phyloP scores from a whole-genome alignment of 2,329 filamentous ascomycete genomes.

The Monosporascus sp. region DNA sequence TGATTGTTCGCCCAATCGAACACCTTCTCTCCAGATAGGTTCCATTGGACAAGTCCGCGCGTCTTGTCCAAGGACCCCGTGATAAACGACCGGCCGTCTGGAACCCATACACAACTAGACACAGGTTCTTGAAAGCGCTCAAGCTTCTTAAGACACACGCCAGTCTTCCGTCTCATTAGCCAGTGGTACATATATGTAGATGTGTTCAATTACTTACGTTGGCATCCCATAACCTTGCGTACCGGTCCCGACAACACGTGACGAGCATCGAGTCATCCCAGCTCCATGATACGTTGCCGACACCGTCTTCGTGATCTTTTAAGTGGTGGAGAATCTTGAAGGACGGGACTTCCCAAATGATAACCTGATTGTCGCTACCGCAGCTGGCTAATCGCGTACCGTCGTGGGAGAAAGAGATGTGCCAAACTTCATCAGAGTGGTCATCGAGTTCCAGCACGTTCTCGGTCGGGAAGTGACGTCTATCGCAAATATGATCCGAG shows the following conservation, averaged over 20 bases:
- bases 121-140: slow-evolving; percentile 76
- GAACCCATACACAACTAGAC: slow-evolving; percentile 84
- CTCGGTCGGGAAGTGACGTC: slow-evolving; percentile 70
- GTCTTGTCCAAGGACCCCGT: slow-evolving; percentile 69
- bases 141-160: slow-evolving; percentile 56
- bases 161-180: slow-evolving; percentile 43
- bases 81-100: slow-evolving; percentile 71
- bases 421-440: slow-evolving; percentile 84
- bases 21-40: slow-evolving; percentile 54
- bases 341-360: slow-evolving; percentile 73
- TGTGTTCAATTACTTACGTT: slow-evolving; percentile 43
- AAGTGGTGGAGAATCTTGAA: slow-evolving; percentile 62
- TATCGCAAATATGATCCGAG: slow-evolving; percentile 79
- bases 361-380: slow-evolving; percentile 66
- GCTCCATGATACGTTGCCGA: slow-evolving; percentile 84
- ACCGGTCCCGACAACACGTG: slow-evolving; percentile 71
- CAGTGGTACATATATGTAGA: not conserved
- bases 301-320: slow-evolving; percentile 60
- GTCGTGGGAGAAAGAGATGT: slow-evolving; percentile 83
- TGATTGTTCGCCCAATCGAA: slow-evolving; percentile 65
- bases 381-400: slow-evolving; percentile 78
- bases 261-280: slow-evolving; percentile 84
- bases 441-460: slow-evolving; percentile 64
- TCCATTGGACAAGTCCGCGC: slow-evolving; percentile 66
- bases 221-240: slow-evolving; percentile 70